Base-by-base conservation (phyloP, 257 asterid genomes). In the Striga asiatica region DNA sequence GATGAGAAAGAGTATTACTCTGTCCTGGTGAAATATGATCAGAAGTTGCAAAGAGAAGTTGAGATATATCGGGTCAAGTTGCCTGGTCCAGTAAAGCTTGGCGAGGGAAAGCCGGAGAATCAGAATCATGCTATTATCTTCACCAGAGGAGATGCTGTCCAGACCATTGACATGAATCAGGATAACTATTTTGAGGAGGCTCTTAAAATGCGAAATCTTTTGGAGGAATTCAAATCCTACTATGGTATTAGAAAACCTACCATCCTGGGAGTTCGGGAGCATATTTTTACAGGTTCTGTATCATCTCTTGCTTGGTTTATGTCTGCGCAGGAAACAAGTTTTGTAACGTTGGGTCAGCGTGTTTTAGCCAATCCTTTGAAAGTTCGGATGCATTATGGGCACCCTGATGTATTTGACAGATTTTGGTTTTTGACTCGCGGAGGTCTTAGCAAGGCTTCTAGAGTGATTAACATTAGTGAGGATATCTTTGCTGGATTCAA, bases 261-360 rank as follows among this genome's bases (percentile, higher is more conserved):
- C 41, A 92, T 92, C 58, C 73, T 92, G 65, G 98, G 98, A 37
- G 98, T 92, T 45, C 79, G 98, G 60, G 98, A 92, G 66, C 95
- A 92, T 68, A 78, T 88, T 41, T 91, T 92, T 56, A 92, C 98
- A 1, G 98, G 98, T 56, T 87, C 97, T 10, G 98, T 92, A 46
- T 92, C 98, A 41, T 88, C 98, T 37, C 95, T 88, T 68, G 98
- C 98, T 54, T 92, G 94, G 98, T 92, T 92, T 74, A 92, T 92
- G 98, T 92, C 98, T 39, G 82, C 98, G 28, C 98, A 92, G 83
- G 98, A 92, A 73, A 84, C 75, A 48, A 92, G 98, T 74, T 92
- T 92, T 54, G 98, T 92, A 66, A 92, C 98, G 50, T 74, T 92
- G 82, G 98, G 98, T 53, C 97, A 92, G 75, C 98, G 98, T 42